Conservation (phyloP, 1,284 basidiomycete species). For the Irpex rosettiformis region DNA sequence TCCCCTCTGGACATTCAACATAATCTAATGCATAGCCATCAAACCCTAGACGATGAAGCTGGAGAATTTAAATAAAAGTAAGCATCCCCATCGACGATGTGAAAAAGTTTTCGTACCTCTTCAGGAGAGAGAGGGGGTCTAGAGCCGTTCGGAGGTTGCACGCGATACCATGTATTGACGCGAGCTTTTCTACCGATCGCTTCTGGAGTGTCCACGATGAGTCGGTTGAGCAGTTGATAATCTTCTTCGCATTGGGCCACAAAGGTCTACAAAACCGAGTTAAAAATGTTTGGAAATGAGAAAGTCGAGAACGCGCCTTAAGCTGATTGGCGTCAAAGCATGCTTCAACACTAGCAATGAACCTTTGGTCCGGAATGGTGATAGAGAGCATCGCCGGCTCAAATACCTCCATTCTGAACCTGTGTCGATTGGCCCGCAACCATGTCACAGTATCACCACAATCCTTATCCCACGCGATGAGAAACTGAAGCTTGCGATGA, state of each 20-base stretch:
- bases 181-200: slow-evolving; percentile 51
- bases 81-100: neutral
- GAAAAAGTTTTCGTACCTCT: slow-evolving; percentile 42
- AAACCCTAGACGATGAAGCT: slow-evolving; percentile 70
- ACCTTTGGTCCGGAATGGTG: slow-evolving; percentile 63
- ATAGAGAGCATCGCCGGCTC: slow-evolving; percentile 81
- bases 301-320: slow-evolving; percentile 46
- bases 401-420: slow-evolving; percentile 80
- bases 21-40: slow-evolving; percentile 84
- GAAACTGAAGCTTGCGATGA: slow-evolving; percentile 51
- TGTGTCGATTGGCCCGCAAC: slow-evolving; percentile 66
- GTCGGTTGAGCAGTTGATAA: slow-evolving; percentile 63
- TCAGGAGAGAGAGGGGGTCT: slow-evolving; percentile 54
- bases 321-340: slow-evolving; percentile 61
- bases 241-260: slow-evolving; percentile 86
- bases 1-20: slow-evolving; percentile 61
- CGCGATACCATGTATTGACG: slow-evolving; percentile 60
- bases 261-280: slow-evolving; percentile 58
- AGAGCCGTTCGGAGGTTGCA: slow-evolving; percentile 35
- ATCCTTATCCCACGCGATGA: slow-evolving; percentile 53
- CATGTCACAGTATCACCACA: slow-evolving; percentile 71
- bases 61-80: slow-evolving; percentile 11
- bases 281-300: neutral
- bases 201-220: slow-evolving; percentile 59
- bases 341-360: slow-evolving; percentile 73